Evolutionary conservation across 495 filamentous ascomycete genomes (phyloP).

Genomic region (Talaromyces ruber): DNA sequence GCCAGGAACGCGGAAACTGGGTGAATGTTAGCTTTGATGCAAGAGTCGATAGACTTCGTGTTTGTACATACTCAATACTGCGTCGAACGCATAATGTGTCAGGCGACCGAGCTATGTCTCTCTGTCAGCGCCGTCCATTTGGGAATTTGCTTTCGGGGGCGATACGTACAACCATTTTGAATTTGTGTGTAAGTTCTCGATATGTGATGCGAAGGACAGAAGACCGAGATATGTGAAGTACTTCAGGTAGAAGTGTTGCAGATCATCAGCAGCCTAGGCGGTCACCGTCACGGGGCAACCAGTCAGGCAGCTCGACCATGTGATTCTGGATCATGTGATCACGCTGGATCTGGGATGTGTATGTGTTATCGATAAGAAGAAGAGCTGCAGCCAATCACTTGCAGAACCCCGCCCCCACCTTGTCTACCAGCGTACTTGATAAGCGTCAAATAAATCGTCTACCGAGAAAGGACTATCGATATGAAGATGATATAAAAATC

Average conservation of each 20-base stretch:
- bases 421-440: too few species aligned
- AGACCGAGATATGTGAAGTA: not conserved
- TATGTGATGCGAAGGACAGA: not conserved
- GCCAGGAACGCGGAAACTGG: conserved; percentile 91
- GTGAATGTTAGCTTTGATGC: conserved; percentile 14
- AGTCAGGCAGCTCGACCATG: not conserved
- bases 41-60: not conserved
- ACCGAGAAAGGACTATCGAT: not conserved
- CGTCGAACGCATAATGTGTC: conserved; percentile 93
- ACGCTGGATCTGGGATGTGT: not conserved
- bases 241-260: not conserved
- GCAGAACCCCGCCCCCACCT: not conserved
- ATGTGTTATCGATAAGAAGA: not conserved
- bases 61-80: conserved; percentile 66
- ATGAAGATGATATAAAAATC: not conserved
- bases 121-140: not conserved
- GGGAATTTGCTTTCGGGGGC: not conserved
- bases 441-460: not conserved
- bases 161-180: conserved; percentile 1
- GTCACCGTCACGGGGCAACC: conserved; percentile 3
- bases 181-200: not conserved
- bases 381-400: not conserved
- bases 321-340: not conserved
- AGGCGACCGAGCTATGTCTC: conserved; percentile 78
- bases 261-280: not conserved